Evolutionary conservation across 352 stramenopile genomes (phyloP), one percentile per base, ranked within the genome.

Genomic region (Pilasporangium apinafurcum): DNA sequence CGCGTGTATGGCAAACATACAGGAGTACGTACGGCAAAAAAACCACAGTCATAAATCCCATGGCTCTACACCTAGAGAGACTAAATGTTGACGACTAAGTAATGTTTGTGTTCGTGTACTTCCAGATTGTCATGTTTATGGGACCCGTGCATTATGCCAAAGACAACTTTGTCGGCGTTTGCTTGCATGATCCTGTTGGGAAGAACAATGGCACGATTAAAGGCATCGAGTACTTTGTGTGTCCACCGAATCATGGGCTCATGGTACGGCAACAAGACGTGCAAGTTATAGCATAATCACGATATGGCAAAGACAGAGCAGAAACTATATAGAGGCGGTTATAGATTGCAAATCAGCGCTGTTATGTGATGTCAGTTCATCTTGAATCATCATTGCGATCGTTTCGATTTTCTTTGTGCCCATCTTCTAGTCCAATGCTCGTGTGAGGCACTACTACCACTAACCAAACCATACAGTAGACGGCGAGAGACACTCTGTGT

Each of bases 131-230:
- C 44, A 78, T 62, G 53, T 91, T 87, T 45, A 39, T 69, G 1
- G 79, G 79, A 0, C 37, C 45, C 0, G 79, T 88, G 9, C 76
- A 89, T 48, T 92, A 92, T 49, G 58, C 66, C 8, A 89, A 85
- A 37, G 79, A 76, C 10, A 52, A 81, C 4, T 86, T 88, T 38
- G 43, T 91, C 14, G 73, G 79, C 6, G 59, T 91, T 18, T 59
- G 65, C 28, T 51, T 91, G 22, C 68, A 59, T 27, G 66, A 79
- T 8, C 56, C 70, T 1, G 49, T 71, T 5, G 79, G 75, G 35
- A 91, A 91, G 57, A 91, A 91, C 53, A 52, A 85, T 44, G 79
- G 76, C 16, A 77, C 59, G 5, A 49, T 89, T 39, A 87, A 87
- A 31, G 76, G 76, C 9, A 60, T 79, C 22, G 21, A 37, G 10